A percentile compares a stretch with the other conserved stretches of the same genome.
Conservation (phyloP, 2,329 filamentous ascomycete genomes). For the Fusarium sp. region DNA sequence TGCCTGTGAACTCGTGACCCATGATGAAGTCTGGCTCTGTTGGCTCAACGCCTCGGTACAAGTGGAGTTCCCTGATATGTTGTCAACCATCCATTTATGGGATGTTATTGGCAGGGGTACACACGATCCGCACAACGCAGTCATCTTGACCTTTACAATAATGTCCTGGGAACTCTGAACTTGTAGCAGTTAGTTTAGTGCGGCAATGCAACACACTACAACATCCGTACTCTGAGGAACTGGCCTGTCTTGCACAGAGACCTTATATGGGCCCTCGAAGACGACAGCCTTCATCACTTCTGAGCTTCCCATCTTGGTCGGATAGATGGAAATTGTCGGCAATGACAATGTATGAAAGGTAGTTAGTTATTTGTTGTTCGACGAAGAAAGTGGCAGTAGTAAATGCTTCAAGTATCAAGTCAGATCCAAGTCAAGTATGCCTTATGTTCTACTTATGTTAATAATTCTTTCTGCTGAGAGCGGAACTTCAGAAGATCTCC, state of each 20-base stretch:
- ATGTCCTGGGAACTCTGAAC: constrained; percentile 76
- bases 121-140: constrained; percentile 88
- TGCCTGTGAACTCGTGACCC: constrained; percentile 90
- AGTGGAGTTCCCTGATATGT: constrained; percentile 76
- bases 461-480: background rate
- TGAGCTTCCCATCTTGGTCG: constrained; percentile 44
- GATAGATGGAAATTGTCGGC: too few species aligned
- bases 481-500: background rate
- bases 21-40: constrained; percentile 69
- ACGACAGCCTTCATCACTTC: constrained; percentile 87
- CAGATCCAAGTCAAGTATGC: too few species aligned
- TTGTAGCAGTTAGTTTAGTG: too few species aligned
- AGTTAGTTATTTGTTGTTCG: too few species aligned
- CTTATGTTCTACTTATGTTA: too few species aligned
- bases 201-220: too few species aligned
- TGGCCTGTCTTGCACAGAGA: constrained; percentile 80
- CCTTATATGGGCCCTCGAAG: constrained; percentile 79
- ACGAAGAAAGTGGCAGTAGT: too few species aligned
- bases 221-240: constrained; percentile 54
- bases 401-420: background rate
- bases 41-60: constrained; percentile 81
- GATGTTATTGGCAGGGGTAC: background rate
- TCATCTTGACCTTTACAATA: constrained; percentile 82
- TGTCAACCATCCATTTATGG: background rate
- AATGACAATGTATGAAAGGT: too few species aligned